Evolutionary conservation across 2,329 filamentous ascomycete species (phyloP), one percentile per base, ranked within the genome.

Genomic region (Leptoxyphium fumago): DNA sequence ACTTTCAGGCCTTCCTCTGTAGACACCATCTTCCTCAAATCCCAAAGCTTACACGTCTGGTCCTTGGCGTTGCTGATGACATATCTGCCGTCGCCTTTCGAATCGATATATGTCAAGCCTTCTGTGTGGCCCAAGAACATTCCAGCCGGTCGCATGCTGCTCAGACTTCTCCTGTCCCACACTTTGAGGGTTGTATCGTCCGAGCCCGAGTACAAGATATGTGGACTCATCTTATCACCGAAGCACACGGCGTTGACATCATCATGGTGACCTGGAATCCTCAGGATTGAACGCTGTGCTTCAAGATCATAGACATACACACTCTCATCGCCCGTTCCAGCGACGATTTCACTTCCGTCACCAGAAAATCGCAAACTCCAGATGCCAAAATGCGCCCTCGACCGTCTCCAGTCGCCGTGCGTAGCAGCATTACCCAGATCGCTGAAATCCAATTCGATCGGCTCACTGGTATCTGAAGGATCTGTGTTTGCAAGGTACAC

Each of bases 161-260:
- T 74, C 68, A 81, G 73, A 30, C 72, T 76, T 41, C 91, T 76
- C 40, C 89, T 77, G 58, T 98, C 91, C 91, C 91, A 98, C 2
- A 98, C 86, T 58, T 94, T 94, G 55, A 96, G 75, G 1, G 86
- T 93, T 2, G 84, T 81, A 58, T 98, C 91, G 58, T 98, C 91
- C 0, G 87, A 94, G 15, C 91, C 91, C 0, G 88, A 95, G 64
- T 95, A 96, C 2, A 98, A 71, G 48, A 96, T 89, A 59, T 98
- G 88, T 1, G 91, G 89, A 0, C 85, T 93, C 28, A 76, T 75
- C 48, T 79, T 80, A 63, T 96, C 88, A 1, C 87, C 91, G 56
- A 94, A 96, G 62, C 88, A 95, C 1, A 98, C 91, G 4, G 91
- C 91, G 55, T 96, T 98, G 44, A 96, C 89, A 60, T 98, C 87